Evolutionary conservation across 495 filamentous ascomycete species (phyloP), one percentile per base, ranked within the genome.

Genomic region (Oidiodendron maius): DNA sequence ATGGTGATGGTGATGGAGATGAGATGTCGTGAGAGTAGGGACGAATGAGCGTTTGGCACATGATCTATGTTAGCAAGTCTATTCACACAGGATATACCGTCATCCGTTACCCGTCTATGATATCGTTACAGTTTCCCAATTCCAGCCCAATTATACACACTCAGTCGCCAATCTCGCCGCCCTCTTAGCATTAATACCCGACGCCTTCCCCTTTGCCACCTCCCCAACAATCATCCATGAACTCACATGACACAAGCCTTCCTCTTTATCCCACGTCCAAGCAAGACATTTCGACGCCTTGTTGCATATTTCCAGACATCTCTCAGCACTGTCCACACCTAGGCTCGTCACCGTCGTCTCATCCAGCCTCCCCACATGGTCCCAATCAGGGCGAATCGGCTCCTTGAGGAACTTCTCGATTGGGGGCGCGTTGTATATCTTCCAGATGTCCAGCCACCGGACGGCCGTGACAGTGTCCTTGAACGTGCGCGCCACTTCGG

Each of bases 201-300:
- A 66, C 35, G 60, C 56, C 23, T 44, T 50, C 5, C 65, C 62
- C 34, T 64, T 43, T 39, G 62, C 52, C 22, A 49, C 25, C 42
- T 62, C 53, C 37, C 71, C 71, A 0, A 75, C 54, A 40, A 68
- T 67, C 46, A 70, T 63, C 70, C 69, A 75, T 24, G 65, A 63
- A 13, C 65, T 69, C 22, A 61, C 40, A 34, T 65, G 54, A 46
- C 71, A 75, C 15, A 22, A 10, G 13, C 42, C 37, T 2, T 50
- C 51, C 16, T 39, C 39, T 2, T 52, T 44, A 18, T 72, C 65
- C 57, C 66, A 75, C 10, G 64, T 64, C 71, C 71, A 75, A 17
- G 70, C 70, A 32, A 75, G 44, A 35, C 69, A 75, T 9, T 9
- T 49, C 5, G 42, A 35, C 9, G 46, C 23, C 1, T 53, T 51